A percentile compares a stretch with the other conserved stretches of the same genome.
Conservation (phyloP, 2,329 filamentous ascomycete genomes). For the Fonsecaea pugnacius region DNA sequence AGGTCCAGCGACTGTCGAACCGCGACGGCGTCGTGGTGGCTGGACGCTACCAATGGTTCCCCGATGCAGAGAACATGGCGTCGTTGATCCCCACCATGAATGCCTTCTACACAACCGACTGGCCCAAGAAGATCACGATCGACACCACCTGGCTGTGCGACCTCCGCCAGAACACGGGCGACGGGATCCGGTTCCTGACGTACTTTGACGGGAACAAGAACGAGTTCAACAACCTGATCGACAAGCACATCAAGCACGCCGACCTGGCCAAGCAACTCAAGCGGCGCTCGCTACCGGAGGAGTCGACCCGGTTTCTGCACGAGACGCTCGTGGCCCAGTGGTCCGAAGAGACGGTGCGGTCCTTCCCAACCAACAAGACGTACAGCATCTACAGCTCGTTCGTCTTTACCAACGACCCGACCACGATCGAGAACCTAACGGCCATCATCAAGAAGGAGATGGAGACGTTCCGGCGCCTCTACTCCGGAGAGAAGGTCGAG, state of each 20-base stretch:
- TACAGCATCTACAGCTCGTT: background rate
- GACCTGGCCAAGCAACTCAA: no score
- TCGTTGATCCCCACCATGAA: background rate
- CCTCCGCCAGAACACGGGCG: no score
- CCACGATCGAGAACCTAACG: background rate
- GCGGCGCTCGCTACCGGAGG: background rate
- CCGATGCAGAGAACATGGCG: no score
- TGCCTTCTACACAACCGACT: background rate
- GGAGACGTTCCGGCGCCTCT: background rate
- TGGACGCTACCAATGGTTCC: no score
- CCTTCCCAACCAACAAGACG: background rate
- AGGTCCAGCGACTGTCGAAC: no score
- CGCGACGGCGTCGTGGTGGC: no score
- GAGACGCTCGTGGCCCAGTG: background rate
- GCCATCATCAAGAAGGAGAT: background rate
- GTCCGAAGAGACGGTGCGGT: background rate
- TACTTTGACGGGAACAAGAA: no score
- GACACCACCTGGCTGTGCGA: no score
- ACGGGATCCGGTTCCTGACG: no score
- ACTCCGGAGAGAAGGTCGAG: background rate
- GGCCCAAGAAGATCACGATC: no score
- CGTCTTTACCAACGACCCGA: background rate
- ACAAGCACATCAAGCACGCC: no score
- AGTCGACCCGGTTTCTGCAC: background rate
- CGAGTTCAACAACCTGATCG: no score